phyloP scores from a whole-genome alignment of 805 yeast species.

The Millerozyma acaciae region DNA sequence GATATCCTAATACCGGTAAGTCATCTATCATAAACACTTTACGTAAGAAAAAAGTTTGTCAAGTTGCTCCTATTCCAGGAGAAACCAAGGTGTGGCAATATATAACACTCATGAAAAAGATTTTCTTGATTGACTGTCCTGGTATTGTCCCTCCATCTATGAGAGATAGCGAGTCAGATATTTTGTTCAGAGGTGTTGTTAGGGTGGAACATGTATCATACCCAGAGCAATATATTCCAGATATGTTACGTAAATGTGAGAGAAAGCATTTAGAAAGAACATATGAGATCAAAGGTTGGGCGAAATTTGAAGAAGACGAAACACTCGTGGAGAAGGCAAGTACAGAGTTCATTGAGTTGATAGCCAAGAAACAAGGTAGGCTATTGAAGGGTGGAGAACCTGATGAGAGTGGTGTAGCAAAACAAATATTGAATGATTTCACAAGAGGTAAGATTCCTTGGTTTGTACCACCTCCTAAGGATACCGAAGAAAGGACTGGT shows the following conservation, averaged over 20 bases:
- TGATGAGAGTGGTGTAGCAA: slow-evolving; percentile 89
- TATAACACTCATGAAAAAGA: slow-evolving; percentile 93
- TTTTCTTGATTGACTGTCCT: slow-evolving; percentile 95
- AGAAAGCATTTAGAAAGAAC: slow-evolving; percentile 90
- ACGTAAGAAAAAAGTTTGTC: slow-evolving; percentile 92
- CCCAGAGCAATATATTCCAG: slow-evolving; percentile 95
- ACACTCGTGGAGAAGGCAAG: slow-evolving; percentile 46
- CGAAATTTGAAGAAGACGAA: slow-evolving; percentile 37
- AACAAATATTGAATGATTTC: slow-evolving; percentile 86
- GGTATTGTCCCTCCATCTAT: slow-evolving; percentile 97
- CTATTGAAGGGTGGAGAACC: slow-evolving; percentile 97
- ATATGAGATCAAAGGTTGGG: slow-evolving; percentile 91
- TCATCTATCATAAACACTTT: slow-evolving; percentile 93
- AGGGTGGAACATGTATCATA: slow-evolving; percentile 96
- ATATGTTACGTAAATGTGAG: slow-evolving; percentile 78
- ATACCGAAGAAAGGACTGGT: slow-evolving; percentile 53
- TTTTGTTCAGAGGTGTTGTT: slow-evolving; percentile 93
- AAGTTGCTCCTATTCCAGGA: slow-evolving; percentile 98
- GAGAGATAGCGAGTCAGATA: slow-evolving; percentile 87
- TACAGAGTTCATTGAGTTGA: slow-evolving; percentile 75
- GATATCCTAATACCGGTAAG: slow-evolving; percentile 98
- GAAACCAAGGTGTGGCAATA: slow-evolving; percentile 99
- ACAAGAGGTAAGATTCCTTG: slow-evolving; percentile 97
- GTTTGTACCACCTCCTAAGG: slow-evolving; percentile 93
- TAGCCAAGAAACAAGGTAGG: slow-evolving; percentile 92